These are phyloP conservation scores for Peniophora sp. DNA, from an alignment of 1,284 basidiomycete species.

Conservation along the genomic window DNA sequence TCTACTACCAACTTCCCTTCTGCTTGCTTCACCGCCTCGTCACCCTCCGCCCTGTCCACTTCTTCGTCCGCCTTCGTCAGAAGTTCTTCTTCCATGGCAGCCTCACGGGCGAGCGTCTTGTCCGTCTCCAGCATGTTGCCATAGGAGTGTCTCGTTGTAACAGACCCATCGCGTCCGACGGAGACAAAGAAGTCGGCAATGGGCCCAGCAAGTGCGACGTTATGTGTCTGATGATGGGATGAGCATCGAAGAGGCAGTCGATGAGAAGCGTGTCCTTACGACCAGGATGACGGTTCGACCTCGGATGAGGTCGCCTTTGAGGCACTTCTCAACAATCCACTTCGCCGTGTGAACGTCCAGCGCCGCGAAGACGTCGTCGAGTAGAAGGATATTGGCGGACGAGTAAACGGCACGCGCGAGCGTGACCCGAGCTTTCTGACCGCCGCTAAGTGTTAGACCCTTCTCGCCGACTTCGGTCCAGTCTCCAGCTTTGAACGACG, in stretches of 20 bases:
- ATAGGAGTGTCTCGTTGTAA: constrained; percentile 39
- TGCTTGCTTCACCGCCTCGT: constrained; percentile 15
- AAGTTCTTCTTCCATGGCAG: constrained; percentile 30
- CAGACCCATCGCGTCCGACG: constrained; percentile 42
- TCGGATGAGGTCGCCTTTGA: constrained; percentile 59
- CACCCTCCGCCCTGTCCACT: constrained; percentile 26
- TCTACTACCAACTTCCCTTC: constrained; percentile 46
- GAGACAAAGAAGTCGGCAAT: constrained; percentile 59
- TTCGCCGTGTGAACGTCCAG: constrained; percentile 61
- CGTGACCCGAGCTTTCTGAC: constrained; percentile 52
- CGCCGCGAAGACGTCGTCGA: constrained; percentile 58
- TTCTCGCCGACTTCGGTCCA: constrained; percentile 65
- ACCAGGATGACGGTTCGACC: constrained; percentile 69
- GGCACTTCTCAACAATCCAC: constrained; percentile 74
- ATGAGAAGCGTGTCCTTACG: constrained; percentile 29
- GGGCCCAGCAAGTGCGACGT: constrained; percentile 57
- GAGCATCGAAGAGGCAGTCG: neutral
- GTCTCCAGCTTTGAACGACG: constrained; percentile 66
- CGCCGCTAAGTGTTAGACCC: constrained; percentile 43
- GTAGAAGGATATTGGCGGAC: constrained; percentile 49
- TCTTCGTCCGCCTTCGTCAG: constrained; percentile 26
- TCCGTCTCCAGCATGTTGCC: constrained; percentile 35
- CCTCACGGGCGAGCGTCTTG: constrained; percentile 29
- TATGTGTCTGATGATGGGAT: constrained; percentile 49
- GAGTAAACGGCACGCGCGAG: constrained; percentile 69